Evolutionary conservation across 2,329 filamentous ascomycete species (phyloP).

Genomic region (Apiospora pterosperma): DNA sequence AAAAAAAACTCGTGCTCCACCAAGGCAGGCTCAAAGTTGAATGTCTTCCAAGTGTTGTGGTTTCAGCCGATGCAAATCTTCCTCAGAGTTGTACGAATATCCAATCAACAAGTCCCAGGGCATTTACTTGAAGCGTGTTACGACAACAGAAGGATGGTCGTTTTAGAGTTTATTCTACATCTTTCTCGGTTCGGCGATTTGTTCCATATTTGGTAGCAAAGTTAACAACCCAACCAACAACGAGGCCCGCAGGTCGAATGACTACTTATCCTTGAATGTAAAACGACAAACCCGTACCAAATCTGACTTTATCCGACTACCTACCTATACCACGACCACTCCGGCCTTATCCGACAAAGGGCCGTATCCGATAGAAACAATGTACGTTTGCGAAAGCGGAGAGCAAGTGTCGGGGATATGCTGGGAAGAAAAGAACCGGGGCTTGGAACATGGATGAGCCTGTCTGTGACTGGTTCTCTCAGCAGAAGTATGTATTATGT

Average conservation of each 20-base stretch:
- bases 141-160: not conserved
- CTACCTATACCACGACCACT: not conserved
- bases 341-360: not conserved
- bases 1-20: not conserved
- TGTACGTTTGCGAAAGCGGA: not conserved
- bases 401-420: not conserved
- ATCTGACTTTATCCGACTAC: not conserved
- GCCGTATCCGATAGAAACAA: not conserved
- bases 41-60: not conserved
- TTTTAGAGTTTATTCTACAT: not conserved
- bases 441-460: not conserved
- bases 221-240: not conserved
- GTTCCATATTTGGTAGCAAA: not conserved
- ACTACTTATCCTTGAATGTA: not conserved
- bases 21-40: not conserved
- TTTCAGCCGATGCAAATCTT: not conserved
- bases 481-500: not conserved
- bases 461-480: not conserved
- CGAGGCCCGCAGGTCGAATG: not conserved
- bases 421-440: not conserved
- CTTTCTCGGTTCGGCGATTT: not conserved
- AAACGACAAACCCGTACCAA: not conserved
- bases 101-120: not conserved
- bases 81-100: not conserved
- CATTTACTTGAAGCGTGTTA: not conserved